A percentile compares a stretch with the other conserved stretches of the same genome.
phyloP scores from a whole-genome alignment of 257 asterid species.

The Jasminum sambac region DNA sequence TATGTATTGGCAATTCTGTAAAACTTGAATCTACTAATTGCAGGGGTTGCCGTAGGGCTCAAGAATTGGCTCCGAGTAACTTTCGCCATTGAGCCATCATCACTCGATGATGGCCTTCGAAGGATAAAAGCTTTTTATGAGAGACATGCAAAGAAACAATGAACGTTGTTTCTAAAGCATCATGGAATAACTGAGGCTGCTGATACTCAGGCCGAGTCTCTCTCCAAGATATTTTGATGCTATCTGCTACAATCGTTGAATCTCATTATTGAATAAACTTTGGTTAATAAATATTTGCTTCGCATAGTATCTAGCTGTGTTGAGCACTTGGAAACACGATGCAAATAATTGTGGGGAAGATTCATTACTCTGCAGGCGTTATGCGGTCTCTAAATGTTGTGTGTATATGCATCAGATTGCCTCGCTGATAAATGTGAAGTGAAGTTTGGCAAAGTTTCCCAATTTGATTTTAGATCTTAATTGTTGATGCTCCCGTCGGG shows the following conservation, averaged over 20 bases:
- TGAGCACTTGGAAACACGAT: not conserved
- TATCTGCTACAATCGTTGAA: constrained; percentile 29
- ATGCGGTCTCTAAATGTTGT: not conserved
- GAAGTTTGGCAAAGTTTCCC: too few species aligned
- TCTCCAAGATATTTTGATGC: not conserved
- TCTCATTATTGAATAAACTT: constrained; percentile 7
- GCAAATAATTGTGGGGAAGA: constrained; percentile 15
- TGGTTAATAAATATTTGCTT: constrained; percentile 17
- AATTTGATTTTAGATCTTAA: too few species aligned
- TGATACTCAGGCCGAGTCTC: not conserved
- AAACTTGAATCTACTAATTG: not conserved
- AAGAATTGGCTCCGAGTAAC: constrained; percentile 81
- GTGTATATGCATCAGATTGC: not conserved
- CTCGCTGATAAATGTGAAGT: not conserved
- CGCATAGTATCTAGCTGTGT: constrained; percentile 2
- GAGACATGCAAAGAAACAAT: constrained; percentile 68
- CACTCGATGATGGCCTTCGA: constrained; percentile 57
- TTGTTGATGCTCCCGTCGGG: too few species aligned
- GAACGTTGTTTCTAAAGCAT: constrained; percentile 26
- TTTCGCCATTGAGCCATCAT: constrained; percentile 68
- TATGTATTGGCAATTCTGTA: too few species aligned
- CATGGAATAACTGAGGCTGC: not conserved
- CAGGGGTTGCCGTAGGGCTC: constrained; percentile 72
- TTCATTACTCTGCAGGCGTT: not conserved
- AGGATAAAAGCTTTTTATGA: constrained; percentile 62